phyloP scores from a whole-genome alignment of 805 yeast species.

The Metschnikowia aberdeeniae region DNA sequence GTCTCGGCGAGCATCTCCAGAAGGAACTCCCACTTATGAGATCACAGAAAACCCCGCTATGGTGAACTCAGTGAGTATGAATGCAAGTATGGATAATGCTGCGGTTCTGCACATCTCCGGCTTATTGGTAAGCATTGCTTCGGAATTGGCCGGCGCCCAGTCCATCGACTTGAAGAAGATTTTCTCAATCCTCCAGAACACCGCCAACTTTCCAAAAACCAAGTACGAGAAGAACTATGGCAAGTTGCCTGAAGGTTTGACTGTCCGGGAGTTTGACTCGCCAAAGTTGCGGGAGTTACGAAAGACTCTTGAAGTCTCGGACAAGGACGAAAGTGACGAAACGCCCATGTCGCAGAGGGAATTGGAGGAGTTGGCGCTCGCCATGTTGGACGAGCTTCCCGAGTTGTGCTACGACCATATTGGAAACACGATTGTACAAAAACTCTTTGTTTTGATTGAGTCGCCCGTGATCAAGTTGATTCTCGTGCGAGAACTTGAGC shows the following conservation, averaged over 20 bases:
- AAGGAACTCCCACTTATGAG: background rate
- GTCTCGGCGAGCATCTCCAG: background rate
- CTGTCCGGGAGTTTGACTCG: constrained; percentile 75
- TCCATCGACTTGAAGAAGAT: constrained; percentile 36
- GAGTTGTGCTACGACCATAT: constrained; percentile 88
- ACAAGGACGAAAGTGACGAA: constrained; percentile 11
- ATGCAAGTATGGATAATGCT: background rate
- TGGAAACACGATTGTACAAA: constrained; percentile 95
- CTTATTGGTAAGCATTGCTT: background rate
- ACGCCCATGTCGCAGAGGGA: constrained; percentile 53
- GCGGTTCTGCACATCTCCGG: background rate
- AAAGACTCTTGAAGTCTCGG: constrained; percentile 46
- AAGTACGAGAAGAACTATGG: constrained; percentile 57
- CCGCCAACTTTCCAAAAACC: constrained; percentile 36
- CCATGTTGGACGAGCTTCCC: constrained; percentile 85
- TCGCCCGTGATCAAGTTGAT: constrained; percentile 69
- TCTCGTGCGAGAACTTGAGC: constrained; percentile 74
- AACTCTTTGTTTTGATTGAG: constrained; percentile 65
- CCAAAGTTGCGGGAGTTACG: constrained; percentile 85
- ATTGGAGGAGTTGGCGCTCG: constrained; percentile 74
- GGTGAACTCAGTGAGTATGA: background rate
- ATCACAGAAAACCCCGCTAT: background rate
- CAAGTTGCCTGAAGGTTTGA: constrained; percentile 69
- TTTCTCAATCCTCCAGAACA: constrained; percentile 39
- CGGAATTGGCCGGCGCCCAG: constrained; percentile 6